These are phyloP conservation scores for Floccularia luteovirens DNA, from an alignment of 768 basidiomycete genomes.

Conservation along the genomic window DNA sequence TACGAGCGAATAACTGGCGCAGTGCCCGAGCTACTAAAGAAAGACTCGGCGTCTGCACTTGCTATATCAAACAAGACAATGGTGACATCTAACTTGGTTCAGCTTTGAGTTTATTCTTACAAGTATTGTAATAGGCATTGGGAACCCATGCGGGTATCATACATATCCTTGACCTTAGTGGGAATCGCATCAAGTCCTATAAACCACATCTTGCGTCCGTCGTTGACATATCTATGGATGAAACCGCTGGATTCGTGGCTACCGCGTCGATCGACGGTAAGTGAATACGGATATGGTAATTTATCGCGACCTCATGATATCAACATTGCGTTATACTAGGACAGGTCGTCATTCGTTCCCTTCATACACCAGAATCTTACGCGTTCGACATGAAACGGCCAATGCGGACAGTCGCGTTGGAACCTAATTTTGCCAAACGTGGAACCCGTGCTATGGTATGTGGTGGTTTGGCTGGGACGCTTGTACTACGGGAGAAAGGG, in stretches of 20 bases:
- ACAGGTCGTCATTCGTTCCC: conserved; percentile 83
- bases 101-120: conserved; percentile 6
- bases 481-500: conserved; percentile 89
- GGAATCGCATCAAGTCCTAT: conserved; percentile 81
- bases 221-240: conserved; percentile 78
- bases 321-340: conserved; percentile 49
- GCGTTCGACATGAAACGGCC: conserved; percentile 89
- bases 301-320: conserved; percentile 9
- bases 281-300: conserved; percentile 13
- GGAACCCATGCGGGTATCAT: conserved; percentile 94
- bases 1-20: conserved; percentile 77
- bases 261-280: conserved; percentile 92
- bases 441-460: conserved; percentile 77
- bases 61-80: conserved; percentile 66
- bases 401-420: conserved; percentile 82
- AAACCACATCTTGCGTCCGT: conserved; percentile 87
- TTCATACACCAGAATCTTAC: conserved; percentile 74
- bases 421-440: conserved; percentile 82
- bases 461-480: conserved; percentile 84
- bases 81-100: conserved; percentile 25
- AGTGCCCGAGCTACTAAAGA: conserved; percentile 72
- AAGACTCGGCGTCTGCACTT: conserved; percentile 84
- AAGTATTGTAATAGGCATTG: conserved; percentile 57
- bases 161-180: conserved; percentile 73
- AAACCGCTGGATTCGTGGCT: conserved; percentile 81